Conservation (phyloP, 2,329 filamentous ascomycete genomes). For the Colletotrichum tamarilloi region DNA sequence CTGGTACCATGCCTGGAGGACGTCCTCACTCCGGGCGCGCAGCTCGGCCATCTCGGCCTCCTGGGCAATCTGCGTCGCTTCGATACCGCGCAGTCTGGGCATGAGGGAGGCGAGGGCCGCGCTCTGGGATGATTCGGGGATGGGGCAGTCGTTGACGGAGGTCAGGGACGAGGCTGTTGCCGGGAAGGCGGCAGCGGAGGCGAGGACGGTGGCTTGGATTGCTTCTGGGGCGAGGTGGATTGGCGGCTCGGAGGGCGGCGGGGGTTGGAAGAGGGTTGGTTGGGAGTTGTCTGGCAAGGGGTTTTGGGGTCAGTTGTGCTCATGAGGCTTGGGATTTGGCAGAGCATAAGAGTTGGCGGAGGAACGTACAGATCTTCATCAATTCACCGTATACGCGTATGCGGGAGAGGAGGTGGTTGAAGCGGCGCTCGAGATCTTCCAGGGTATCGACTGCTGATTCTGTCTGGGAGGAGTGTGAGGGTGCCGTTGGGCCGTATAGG, state of each 20-base stretch:
- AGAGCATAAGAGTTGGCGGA: neutral
- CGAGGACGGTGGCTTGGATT: conserved; percentile 65
- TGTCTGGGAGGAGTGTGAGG: conserved; percentile 47
- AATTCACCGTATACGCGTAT: conserved; percentile 69
- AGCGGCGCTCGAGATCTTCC: conserved; percentile 64
- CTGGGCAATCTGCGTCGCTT: conserved; percentile 71
- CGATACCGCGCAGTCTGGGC: conserved; percentile 71
- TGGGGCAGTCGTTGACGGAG: conserved; percentile 64
- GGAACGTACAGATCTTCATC: conserved; percentile 66
- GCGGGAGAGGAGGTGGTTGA: conserved; percentile 60
- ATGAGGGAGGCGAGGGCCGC: conserved; percentile 67
- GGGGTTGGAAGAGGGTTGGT: conserved; percentile 65
- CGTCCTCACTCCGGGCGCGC: conserved; percentile 70
- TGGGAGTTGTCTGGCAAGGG: conserved; percentile 59
- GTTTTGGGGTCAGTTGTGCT: neutral
- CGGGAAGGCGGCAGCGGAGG: conserved; percentile 66
- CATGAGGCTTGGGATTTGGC: neutral
- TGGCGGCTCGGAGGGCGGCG: conserved; percentile 58
- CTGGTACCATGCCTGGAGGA: conserved; percentile 80
- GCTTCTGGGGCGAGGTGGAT: conserved; percentile 63
- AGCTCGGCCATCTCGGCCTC: conserved; percentile 71
- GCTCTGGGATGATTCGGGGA: conserved; percentile 66
- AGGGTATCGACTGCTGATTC: conserved; percentile 57
- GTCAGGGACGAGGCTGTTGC: conserved; percentile 67
- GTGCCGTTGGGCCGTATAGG: conserved; percentile 59